Conservation (phyloP, 441 rosid species). For the Populus trichocarpa region DNA sequence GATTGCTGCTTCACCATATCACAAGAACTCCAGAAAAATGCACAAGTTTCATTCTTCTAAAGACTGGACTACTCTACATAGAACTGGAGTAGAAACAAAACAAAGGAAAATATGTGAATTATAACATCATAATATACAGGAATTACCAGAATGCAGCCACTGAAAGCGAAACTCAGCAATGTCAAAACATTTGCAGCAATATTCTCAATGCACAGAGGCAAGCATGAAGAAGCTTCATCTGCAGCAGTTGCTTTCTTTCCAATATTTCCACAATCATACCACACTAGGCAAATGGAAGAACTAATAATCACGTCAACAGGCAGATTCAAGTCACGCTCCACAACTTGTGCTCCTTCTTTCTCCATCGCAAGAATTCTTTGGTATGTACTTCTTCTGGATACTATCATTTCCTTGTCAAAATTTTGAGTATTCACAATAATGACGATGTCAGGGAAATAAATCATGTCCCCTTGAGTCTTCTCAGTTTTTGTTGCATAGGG, state of each 20-base stretch:
- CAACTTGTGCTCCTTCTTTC: conserved; percentile 79
- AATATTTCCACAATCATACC: conserved; percentile 73
- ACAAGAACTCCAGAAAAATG: conserved; percentile 1
- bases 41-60: not conserved
- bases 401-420: conserved; percentile 74
- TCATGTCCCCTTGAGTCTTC: conserved; percentile 29
- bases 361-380: conserved; percentile 82
- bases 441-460: conserved; percentile 37
- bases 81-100: not conserved
- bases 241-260: conserved; percentile 52
- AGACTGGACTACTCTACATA: conserved; percentile 1
- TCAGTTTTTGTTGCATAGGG: conserved; percentile 36
- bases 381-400: conserved; percentile 81
- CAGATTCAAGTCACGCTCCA: conserved; percentile 83
- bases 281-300: conserved; percentile 68
- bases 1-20: conserved; percentile 2
- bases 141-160: conserved; percentile 84
- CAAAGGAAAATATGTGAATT: not conserved
- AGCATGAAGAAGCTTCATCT: conserved; percentile 65
- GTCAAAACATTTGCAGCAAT: conserved; percentile 81
- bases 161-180: conserved; percentile 75
- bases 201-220: conserved; percentile 67
- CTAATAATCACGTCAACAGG: conserved; percentile 79
- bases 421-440: conserved; percentile 77
- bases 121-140: not conserved